These are phyloP conservation scores for Raffaelea ambrosiae DNA, from an alignment of 2,329 filamentous ascomycete genomes.

Conservation along the genomic window DNA sequence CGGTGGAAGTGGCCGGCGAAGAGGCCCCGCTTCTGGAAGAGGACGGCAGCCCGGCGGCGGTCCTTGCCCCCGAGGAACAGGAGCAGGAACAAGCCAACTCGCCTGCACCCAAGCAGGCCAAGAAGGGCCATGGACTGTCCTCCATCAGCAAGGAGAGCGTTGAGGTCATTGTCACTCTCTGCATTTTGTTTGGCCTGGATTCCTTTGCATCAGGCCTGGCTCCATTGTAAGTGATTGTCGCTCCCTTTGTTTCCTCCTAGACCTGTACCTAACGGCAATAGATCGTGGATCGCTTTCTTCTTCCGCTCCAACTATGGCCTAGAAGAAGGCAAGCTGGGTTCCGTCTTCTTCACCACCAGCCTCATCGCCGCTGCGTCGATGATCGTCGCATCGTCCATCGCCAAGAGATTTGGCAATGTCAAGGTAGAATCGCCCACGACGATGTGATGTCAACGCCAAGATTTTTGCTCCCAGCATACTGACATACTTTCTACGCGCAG, in stretches of 20 bases:
- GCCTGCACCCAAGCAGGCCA: background rate
- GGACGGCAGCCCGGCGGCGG: background rate
- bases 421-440: no score
- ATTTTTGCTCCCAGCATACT: slow-evolving; percentile 7
- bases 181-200: slow-evolving; percentile 60
- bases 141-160: slow-evolving; percentile 48
- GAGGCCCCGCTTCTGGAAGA: background rate
- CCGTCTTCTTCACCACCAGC: slow-evolving; percentile 45
- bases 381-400: slow-evolving; percentile 44
- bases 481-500: slow-evolving; percentile 22
- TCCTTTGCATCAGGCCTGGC: slow-evolving; percentile 64
- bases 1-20: no score
- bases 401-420: slow-evolving; percentile 51
- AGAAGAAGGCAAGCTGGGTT: slow-evolving; percentile 40
- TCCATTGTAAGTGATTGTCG: slow-evolving; percentile 41
- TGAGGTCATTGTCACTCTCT: slow-evolving; percentile 49
- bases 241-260: no score
- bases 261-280: slow-evolving; percentile 29
- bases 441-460: no score
- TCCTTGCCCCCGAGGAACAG: background rate
- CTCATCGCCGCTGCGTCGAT: slow-evolving; percentile 43
- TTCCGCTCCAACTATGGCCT: slow-evolving; percentile 41
- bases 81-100: no score
- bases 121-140: slow-evolving; percentile 40
- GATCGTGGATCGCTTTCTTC: slow-evolving; percentile 48